Evolutionary conservation across 2,329 filamentous ascomycete species (phyloP).

Genomic region (Fusarium brevicatenulatum): DNA sequence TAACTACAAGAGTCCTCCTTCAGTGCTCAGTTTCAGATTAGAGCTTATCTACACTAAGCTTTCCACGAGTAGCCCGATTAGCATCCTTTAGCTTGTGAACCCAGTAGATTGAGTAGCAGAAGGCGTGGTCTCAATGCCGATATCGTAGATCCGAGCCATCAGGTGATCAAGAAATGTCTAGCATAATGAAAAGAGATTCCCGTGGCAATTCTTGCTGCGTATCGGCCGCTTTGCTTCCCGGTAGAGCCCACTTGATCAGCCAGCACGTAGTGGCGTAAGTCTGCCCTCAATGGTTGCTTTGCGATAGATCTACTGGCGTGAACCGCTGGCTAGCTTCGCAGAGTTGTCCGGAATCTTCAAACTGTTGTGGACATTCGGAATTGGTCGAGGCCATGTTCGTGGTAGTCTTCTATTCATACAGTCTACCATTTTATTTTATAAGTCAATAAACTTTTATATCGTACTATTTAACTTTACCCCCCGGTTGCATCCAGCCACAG

Average conservation of each 20-base stretch:
- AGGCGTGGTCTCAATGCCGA: background rate
- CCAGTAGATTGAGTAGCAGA: background rate
- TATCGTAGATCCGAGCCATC: background rate
- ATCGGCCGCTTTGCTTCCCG: background rate
- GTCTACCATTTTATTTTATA: too few relatives aligned
- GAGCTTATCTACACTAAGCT: accelerated
- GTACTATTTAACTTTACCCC: too few relatives aligned
- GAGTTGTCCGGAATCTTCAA: too few relatives aligned
- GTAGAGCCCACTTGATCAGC: accelerated
- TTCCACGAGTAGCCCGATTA: background rate
- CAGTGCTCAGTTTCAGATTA: background rate
- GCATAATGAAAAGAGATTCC: background rate
- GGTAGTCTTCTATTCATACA: too few relatives aligned
- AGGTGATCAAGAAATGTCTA: background rate
- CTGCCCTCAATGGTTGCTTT: too few relatives aligned
- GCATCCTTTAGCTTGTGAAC: background rate
- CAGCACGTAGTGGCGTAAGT: background rate
- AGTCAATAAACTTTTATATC: too few relatives aligned
- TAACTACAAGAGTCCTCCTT: background rate
- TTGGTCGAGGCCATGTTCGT: too few relatives aligned
- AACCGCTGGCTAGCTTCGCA: too few relatives aligned
- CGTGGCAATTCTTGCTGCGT: accelerated
- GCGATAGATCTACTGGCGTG: too few relatives aligned
- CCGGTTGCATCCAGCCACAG: too few relatives aligned
- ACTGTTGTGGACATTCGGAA: too few relatives aligned